A percentile compares a stretch with the other conserved stretches of the same genome.
These are phyloP conservation scores for Halenospora varia DNA, from an alignment of 495 filamentous ascomycete species.

Conservation along the genomic window DNA sequence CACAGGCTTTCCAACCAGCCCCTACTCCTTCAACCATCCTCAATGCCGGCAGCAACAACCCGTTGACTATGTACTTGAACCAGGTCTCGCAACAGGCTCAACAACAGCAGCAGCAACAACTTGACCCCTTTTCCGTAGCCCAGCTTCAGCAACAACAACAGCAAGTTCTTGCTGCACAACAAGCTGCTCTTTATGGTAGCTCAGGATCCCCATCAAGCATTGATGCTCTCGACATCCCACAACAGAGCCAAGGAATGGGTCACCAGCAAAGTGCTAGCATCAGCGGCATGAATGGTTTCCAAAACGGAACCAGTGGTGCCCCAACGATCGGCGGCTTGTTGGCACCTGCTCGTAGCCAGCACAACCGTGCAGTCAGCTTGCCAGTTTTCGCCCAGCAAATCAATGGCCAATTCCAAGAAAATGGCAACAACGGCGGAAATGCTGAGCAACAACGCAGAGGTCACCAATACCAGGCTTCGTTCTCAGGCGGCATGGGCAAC, in stretches of 20 bases:
- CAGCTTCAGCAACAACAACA: slow-evolving; percentile 63
- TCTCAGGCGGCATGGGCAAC: slow-evolving; percentile 49
- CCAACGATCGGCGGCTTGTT: slow-evolving; percentile 71
- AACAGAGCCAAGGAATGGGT: slow-evolving; percentile 29
- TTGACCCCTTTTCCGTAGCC: slow-evolving; percentile 44
- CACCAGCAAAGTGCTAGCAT: slow-evolving; percentile 62
- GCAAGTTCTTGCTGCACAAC: slow-evolving; percentile 53
- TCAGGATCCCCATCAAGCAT: slow-evolving; percentile 39
- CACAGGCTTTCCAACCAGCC: slow-evolving; percentile 15
- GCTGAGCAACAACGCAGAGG: slow-evolving; percentile 31
- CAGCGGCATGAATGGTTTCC: slow-evolving; percentile 49
- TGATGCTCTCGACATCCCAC: slow-evolving; percentile 34
- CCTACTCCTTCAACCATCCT: slow-evolving; percentile 67
- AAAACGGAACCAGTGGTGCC: slow-evolving; percentile 50
- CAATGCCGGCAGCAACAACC: slow-evolving; percentile 78
- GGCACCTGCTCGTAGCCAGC: slow-evolving; percentile 67
- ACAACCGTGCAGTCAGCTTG: slow-evolving; percentile 80
- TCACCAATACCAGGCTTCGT: slow-evolving; percentile 53
- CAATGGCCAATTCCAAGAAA: slow-evolving; percentile 18
- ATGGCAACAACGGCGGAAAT: slow-evolving; percentile 31
- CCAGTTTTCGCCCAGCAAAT: slow-evolving; percentile 54
- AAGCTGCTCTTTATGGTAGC: slow-evolving; percentile 57
- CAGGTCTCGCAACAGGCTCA: slow-evolving; percentile 78
- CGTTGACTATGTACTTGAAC: slow-evolving; percentile 88
- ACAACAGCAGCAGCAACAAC: slow-evolving; percentile 52